A percentile compares a stretch with the other conserved stretches of the same genome.
phyloP scores from a whole-genome alignment of 768 basidiomycete genomes.

The Termitomyces sp. region DNA sequence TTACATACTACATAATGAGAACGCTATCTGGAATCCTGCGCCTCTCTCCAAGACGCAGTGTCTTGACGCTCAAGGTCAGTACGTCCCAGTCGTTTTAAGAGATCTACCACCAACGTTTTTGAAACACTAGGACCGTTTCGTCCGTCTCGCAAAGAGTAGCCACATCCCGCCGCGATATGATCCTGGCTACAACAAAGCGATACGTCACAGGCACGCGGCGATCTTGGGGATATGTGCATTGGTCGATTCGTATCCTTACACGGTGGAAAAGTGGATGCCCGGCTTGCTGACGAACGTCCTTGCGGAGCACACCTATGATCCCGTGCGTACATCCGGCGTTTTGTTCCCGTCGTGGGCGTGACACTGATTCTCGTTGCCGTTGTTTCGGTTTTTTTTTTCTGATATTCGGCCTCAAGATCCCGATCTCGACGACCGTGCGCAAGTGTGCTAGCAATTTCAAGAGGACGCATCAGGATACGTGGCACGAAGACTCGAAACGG shows the following conservation, averaged over 20 bases:
- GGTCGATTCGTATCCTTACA: slow-evolving; percentile 93
- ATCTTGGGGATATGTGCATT: slow-evolving; percentile 93
- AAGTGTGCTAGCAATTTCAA: slow-evolving; percentile 79
- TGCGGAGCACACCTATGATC: slow-evolving; percentile 83
- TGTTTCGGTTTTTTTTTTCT: not conserved
- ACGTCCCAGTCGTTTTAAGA: slow-evolving; percentile 11
- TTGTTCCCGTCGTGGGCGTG: not conserved
- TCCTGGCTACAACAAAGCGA: slow-evolving; percentile 58
- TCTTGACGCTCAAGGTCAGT: slow-evolving; percentile 63
- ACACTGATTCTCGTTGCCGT: slow-evolving; percentile 12
- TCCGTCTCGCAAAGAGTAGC: slow-evolving; percentile 64
- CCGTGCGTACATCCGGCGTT: slow-evolving; percentile 35
- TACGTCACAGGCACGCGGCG: slow-evolving; percentile 83
- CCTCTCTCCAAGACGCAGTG: slow-evolving; percentile 72
- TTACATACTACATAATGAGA: slow-evolving; percentile 25
- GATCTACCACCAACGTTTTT: not conserved
- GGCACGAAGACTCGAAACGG: slow-evolving; percentile 83
- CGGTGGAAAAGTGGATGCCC: slow-evolving; percentile 93
- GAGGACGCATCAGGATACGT: slow-evolving; percentile 82
- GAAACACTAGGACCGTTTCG: slow-evolving; percentile 62
- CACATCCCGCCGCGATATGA: slow-evolving; percentile 61
- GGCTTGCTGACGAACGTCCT: slow-evolving; percentile 73
- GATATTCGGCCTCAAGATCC: slow-evolving; percentile 40
- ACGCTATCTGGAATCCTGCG: slow-evolving; percentile 82
- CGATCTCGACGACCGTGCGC: slow-evolving; percentile 79